Percentiles rank a stretch among this genome's conserved stretches.
Evolutionary conservation across 2,329 filamentous ascomycete genomes (phyloP).

Genomic region (Microsporum canis): DNA sequence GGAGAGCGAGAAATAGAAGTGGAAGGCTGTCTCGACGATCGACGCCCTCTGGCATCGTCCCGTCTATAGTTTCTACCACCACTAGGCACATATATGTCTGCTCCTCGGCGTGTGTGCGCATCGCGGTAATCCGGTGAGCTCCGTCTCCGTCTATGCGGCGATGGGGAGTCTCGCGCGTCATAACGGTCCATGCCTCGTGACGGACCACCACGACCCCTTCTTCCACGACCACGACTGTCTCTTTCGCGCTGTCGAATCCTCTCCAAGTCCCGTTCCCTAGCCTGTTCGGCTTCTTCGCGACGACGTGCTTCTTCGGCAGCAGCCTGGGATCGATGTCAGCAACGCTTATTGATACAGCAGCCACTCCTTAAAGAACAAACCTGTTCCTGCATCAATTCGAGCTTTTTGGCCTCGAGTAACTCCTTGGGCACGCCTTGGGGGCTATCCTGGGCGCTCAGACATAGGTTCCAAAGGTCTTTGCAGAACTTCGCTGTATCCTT

Average conservation of each 20-base stretch:
- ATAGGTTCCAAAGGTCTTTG: constrained; percentile 84
- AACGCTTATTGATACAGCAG: too few species aligned
- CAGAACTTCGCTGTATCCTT: constrained; percentile 83
- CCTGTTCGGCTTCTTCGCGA: constrained; percentile 58
- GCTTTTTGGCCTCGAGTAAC: constrained; percentile 88
- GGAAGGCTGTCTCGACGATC: constrained; percentile 25
- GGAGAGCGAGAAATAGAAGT: constrained; percentile 23
- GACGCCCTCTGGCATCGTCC: constrained; percentile 28
- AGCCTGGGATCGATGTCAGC: constrained; percentile 22
- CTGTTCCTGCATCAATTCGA: constrained; percentile 90
- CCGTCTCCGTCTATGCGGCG: constrained; percentile 41
- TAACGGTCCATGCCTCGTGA: constrained; percentile 40
- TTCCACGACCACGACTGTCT: constrained; percentile 28
- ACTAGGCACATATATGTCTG: constrained; percentile 48
- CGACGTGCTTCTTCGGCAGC: constrained; percentile 63
- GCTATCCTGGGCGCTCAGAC: constrained; percentile 78
- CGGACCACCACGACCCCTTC: constrained; percentile 27
- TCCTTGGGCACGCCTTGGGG: constrained; percentile 89
- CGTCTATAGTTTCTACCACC: constrained; percentile 26
- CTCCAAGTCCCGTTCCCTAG: constrained; percentile 60
- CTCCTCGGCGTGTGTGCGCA: constrained; percentile 39
- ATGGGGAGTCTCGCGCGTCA: constrained; percentile 39
- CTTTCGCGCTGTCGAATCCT: constrained; percentile 50
- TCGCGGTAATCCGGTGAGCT: constrained; percentile 37
- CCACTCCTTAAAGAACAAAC: constrained; percentile 35